A percentile compares a stretch with the other conserved stretches of the same genome.
These are phyloP conservation scores for Tetrahymena thermophila DNA, from an alignment of 73 alveolate species.

Conservation along the genomic window DNA sequence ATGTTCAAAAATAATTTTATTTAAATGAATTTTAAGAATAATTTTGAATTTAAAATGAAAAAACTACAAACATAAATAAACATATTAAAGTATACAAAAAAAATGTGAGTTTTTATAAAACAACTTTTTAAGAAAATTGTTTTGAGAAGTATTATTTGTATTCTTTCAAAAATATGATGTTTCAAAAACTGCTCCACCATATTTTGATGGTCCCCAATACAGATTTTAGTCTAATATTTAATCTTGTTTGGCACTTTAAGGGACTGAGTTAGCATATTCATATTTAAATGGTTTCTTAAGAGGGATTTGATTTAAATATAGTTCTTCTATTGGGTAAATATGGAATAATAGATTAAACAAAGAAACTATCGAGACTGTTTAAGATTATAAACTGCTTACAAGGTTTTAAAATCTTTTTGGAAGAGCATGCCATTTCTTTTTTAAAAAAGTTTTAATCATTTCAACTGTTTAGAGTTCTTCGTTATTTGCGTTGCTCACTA, in stretches of 20 bases:
- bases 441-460: neutral
- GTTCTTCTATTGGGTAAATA: neutral
- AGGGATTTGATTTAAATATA: neutral
- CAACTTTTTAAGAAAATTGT: no score
- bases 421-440: neutral
- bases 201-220: neutral
- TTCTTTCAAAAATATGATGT: neutral
- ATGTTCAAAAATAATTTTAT: no score
- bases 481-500: neutral
- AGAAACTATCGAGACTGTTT: neutral
- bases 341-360: neutral
- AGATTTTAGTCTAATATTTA: neutral
- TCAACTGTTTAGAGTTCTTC: neutral
- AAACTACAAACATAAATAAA: no score
- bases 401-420: neutral
- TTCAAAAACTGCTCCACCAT: neutral
- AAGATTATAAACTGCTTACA: neutral
- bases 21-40: no score
- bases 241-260: neutral
- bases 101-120: no score
- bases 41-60: no score
- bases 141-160: no score
- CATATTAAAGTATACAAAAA: no score
- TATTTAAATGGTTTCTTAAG: neutral
- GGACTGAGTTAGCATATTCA: neutral